Evolutionary conservation across 371 early-diverging fungal genomes (phyloP).

Genomic region (Lichtheimia corymbifera): DNA sequence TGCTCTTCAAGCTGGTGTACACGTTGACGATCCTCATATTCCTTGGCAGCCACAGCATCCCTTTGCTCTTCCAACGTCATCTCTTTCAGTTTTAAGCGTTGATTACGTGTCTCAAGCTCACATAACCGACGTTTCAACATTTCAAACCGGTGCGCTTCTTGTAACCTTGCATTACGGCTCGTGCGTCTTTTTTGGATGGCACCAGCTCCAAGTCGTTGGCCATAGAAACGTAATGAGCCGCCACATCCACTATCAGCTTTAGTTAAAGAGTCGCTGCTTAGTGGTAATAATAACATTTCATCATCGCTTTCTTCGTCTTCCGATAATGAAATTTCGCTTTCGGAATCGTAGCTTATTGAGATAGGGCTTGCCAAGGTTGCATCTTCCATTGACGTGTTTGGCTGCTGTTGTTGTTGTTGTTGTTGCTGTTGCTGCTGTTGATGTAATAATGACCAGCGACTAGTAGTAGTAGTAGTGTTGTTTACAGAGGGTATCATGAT

Average conservation of each 20-base stretch:
- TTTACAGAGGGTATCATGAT: too few relatives aligned
- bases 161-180: neutral
- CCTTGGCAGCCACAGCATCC: slow-evolving; percentile 50
- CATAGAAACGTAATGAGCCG: neutral
- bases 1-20: slow-evolving; percentile 66
- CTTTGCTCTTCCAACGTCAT: slow-evolving; percentile 60
- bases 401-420: too few relatives aligned
- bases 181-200: neutral
- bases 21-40: slow-evolving; percentile 58
- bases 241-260: too few relatives aligned
- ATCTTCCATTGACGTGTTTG: too few relatives aligned
- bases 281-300: neutral
- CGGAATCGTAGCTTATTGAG: neutral
- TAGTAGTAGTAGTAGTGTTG: too few relatives aligned
- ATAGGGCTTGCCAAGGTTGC: too few relatives aligned
- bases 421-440: too few relatives aligned
- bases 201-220: too few relatives aligned
- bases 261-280: too few relatives aligned
- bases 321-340: neutral
- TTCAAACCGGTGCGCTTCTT: neutral
- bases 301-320: neutral
- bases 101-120: neutral
- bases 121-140: neutral
- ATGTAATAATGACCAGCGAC: too few relatives aligned
- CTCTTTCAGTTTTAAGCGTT: neutral